A percentile compares a stretch with the other conserved stretches of the same genome.
Evolutionary conservation across 345 rosid genomes (phyloP).

Genomic region (Acer negundo): DNA sequence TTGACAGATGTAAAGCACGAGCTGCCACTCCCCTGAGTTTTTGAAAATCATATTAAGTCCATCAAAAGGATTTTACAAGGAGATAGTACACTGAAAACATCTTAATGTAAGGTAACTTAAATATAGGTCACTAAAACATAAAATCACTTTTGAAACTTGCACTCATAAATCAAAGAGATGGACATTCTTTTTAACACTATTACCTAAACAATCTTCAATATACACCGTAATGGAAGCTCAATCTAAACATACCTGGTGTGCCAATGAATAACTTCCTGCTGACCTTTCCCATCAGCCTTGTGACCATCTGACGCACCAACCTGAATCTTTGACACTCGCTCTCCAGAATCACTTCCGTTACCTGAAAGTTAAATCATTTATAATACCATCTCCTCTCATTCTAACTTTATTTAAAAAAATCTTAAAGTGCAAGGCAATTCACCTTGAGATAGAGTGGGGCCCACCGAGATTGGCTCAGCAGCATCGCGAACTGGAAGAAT

Average conservation of each 20-base stretch:
- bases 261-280: constrained; percentile 84
- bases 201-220: constrained; percentile 6
- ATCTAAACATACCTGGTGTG: constrained; percentile 65
- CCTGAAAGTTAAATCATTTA: constrained; percentile 35
- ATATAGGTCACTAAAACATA: not conserved
- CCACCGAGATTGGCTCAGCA: constrained; percentile 54
- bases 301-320: constrained; percentile 64
- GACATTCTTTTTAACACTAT: not conserved
- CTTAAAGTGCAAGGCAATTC: constrained; percentile 13
- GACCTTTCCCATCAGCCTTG: constrained; percentile 78
- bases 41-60: constrained; percentile 14
- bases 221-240: not conserved
- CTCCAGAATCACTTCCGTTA: constrained; percentile 69
- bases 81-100: not conserved
- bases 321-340: constrained; percentile 56
- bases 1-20: constrained; percentile 93
- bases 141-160: not conserved
- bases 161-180: not conserved
- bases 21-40: constrained; percentile 90
- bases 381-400: constrained; percentile 7
- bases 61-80: constrained; percentile 14
- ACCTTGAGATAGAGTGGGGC: constrained; percentile 62
- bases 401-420: constrained; percentile 9
- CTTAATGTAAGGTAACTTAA: not conserved
- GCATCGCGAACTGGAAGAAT: constrained; percentile 93